These are phyloP conservation scores for Microsporum ferrugineum DNA, from an alignment of 2,329 filamentous ascomycete species.

Conservation along the genomic window DNA sequence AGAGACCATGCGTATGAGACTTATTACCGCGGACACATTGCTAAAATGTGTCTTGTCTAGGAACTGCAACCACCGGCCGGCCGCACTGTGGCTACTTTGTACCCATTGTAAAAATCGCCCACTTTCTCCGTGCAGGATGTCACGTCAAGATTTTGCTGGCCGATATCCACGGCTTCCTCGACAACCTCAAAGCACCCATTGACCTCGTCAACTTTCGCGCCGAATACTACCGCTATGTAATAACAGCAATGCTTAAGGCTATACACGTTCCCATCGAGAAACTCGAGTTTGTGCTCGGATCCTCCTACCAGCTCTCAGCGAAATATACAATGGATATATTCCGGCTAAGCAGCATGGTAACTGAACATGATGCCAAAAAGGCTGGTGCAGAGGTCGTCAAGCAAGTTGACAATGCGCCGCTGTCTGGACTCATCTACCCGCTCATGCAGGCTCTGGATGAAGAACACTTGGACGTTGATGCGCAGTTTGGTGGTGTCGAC, in stretches of 20 bases:
- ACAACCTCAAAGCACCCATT: conserved; percentile 61
- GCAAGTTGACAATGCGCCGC: conserved; percentile 64
- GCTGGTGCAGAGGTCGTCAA: conserved; percentile 92
- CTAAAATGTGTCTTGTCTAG: conserved; percentile 24
- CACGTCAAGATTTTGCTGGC: conserved; percentile 62
- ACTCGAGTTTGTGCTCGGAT: conserved; percentile 66
- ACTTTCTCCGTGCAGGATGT: conserved; percentile 71
- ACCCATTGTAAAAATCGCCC: conserved; percentile 70
- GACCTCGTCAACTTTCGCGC: conserved; percentile 67
- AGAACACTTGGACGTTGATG: conserved; percentile 75
- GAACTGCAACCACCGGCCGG: conserved; percentile 68
- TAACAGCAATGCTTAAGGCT: conserved; percentile 57
- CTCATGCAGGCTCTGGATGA: conserved; percentile 87
- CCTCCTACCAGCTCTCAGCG: conserved; percentile 55
- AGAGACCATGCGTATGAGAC: conserved; percentile 3
- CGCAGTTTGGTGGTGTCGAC: conserved; percentile 74
- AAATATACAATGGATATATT: conserved; percentile 84
- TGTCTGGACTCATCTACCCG: conserved; percentile 69
- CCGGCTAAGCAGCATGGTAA: conserved; percentile 57
- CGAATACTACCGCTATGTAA: conserved; percentile 64
- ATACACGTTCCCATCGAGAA: conserved; percentile 63
- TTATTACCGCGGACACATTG: background rate
- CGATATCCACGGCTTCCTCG: conserved; percentile 46
- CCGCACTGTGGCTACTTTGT: conserved; percentile 83
- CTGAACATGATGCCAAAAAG: conserved; percentile 74